Conservation (phyloP, 2,329 filamentous ascomycete genomes). For the Hymenoscyphus fraxineus region DNA sequence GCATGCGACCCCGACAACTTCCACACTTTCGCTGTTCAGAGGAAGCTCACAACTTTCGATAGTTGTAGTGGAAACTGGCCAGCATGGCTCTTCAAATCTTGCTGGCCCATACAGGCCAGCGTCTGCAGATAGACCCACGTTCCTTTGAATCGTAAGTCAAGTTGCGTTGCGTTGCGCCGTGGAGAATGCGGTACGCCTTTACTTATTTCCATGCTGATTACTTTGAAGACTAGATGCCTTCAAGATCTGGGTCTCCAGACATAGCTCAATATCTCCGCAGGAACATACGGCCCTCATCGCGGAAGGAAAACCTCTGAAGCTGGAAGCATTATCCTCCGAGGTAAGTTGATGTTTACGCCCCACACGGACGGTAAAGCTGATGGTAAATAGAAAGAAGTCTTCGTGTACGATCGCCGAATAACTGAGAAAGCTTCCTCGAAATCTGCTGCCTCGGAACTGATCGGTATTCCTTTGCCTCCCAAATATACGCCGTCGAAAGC, state of each 20-base stretch:
- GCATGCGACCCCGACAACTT: constrained; percentile 22
- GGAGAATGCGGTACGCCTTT: neutral
- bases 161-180: too few relatives aligned
- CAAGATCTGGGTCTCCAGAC: constrained; percentile 72
- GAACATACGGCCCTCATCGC: constrained; percentile 85
- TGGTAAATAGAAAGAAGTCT: constrained; percentile 70
- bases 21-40: constrained; percentile 17
- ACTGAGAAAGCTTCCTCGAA: constrained; percentile 54
- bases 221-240: constrained; percentile 71
- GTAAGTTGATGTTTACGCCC: constrained; percentile 43
- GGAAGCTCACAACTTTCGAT: constrained; percentile 23
- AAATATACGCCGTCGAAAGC: constrained; percentile 59
- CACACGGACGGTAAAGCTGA: constrained; percentile 19
- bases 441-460: constrained; percentile 41
- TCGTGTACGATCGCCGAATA: constrained; percentile 82
- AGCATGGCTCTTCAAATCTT: constrained; percentile 87
- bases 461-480: constrained; percentile 49
- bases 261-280: constrained; percentile 68
- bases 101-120: constrained; percentile 89
- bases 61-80: constrained; percentile 30
- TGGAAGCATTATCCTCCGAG: constrained; percentile 74
- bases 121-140: constrained; percentile 72
- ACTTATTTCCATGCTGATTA: constrained; percentile 19
- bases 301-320: constrained; percentile 52
- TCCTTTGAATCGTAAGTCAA: constrained; percentile 67